Base-by-base conservation (phyloP, 1,284 basidiomycete species). In the Golubevia pallescens region DNA sequence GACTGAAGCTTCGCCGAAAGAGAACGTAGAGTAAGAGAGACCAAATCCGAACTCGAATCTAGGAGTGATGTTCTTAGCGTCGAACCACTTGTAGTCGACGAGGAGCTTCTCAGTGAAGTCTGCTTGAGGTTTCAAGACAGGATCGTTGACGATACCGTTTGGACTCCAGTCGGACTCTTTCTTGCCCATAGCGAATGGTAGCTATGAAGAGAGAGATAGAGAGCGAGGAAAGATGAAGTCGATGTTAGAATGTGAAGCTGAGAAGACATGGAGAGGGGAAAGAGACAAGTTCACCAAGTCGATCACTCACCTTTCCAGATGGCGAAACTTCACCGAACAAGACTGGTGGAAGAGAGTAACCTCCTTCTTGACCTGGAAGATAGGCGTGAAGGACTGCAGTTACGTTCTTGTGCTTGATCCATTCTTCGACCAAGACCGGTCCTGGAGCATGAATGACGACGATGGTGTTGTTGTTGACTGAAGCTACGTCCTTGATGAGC, bases 381-480 rank as follows among this genome's bases (percentile, higher is more conserved):
- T 69, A 67, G 13, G 72, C 67, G 21, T 66, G 32, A 4, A 73
- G 61, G 56, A 73, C 60, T 3, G 69, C 71, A 6, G 69, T 73
- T 51, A 73, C 65, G 67, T 73, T 73, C 23, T 64, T 62, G 58
- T 73, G 71, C 61, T 73, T 56, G 63, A 66, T 66, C 71, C 69
- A 73, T 51, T 67, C 68, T 32, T 65, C 56, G 62, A 73, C 65
- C 10, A 70, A 63, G 34, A 73, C 60, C 6, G 63, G 71, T 1
- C 65, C 66, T 23, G 62, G 61, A n/a, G 69, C 65, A 61, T 73
- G 71, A 65, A 71, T 67, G 19, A 74, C 65, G 21, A 71, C 72
- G 51, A 74, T 69, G 2, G 72, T 74, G 65, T 74, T 74, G 72
- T 74, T 74, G 67, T 57, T 71, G 60, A 61, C 61, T 32, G 69